Conservation (phyloP, 352 stramenopile genomes). For the Phytophthora foliorum region DNA sequence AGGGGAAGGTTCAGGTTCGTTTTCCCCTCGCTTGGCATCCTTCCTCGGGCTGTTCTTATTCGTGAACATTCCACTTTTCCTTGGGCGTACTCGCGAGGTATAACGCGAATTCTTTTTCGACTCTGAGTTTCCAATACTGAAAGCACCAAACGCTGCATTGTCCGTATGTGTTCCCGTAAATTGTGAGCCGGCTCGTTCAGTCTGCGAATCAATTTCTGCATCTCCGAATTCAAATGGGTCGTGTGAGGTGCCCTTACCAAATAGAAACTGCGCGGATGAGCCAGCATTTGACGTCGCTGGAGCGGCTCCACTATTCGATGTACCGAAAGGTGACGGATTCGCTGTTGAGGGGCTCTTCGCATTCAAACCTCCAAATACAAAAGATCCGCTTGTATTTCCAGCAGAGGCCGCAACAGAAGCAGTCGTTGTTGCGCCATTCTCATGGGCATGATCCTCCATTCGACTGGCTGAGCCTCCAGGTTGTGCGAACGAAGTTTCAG, state of each 20-base stretch:
- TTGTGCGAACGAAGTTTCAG: constrained; percentile 5
- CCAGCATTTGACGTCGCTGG: constrained; percentile 3
- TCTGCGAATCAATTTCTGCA: background rate
- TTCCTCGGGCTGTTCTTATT: constrained; percentile 37
- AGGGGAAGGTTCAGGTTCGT: constrained; percentile 33
- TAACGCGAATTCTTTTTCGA: constrained; percentile 17
- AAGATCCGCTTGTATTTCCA: constrained; percentile 1
- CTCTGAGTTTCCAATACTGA: constrained; percentile 37
- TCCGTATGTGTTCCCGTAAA: constrained; percentile 8
- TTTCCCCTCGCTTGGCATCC: constrained; percentile 16
- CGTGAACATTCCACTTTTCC: constrained; percentile 47
- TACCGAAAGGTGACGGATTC: constrained; percentile 8
- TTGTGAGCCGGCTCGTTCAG: background rate
- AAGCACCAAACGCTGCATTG: constrained; percentile 23
- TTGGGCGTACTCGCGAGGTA: constrained; percentile 14
- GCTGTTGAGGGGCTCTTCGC: background rate
- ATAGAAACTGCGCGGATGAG: constrained; percentile 29
- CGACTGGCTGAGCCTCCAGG: background rate
- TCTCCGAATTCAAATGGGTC: constrained; percentile 38
- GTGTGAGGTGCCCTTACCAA: constrained; percentile 21
- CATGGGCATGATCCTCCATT: background rate
- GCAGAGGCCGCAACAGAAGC: background rate
- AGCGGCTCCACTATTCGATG: background rate
- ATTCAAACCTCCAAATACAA: constrained; percentile 22
- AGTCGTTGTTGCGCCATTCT: background rate